Base-by-base conservation (phyloP, 192 early-diverging fungal species). In the Coemansia sp. region DNA sequence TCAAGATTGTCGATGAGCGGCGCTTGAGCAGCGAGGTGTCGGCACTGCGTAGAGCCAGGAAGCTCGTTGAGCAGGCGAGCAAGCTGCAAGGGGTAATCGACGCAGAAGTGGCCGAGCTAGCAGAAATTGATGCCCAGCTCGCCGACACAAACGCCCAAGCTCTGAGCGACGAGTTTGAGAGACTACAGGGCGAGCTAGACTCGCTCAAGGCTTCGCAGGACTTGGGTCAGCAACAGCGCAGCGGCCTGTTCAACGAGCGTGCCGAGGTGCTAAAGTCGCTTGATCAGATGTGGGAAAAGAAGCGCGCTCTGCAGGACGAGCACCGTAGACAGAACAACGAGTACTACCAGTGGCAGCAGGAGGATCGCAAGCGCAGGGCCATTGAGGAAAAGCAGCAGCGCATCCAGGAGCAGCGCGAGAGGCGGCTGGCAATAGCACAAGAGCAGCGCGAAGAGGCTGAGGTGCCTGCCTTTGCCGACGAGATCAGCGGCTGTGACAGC, bases 1-100 rank as follows among this genome's bases (percentile, higher is more conserved):
- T 92, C 41, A 87, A 90, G 66, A 76, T 98, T 64, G 85, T 91
- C 50, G 95, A 95, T 57, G 95, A 98, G 82, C 94, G 93, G 76
- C 87, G 87, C 25, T 48, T 83, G 67, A 56, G 48, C 43, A 65
- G 45, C 57, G 75, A 84, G 59, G 67, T 79, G 21, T 33, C 67
- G 20, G 55, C 56, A 10, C 65, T 76, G 62, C 65, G 63, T 38
- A 60, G 70, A 50, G 68, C 72, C 37, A 63, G 62, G 52, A 77
- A 85, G 79, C 86, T 91, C 43, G 86, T 95, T n/a, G 72, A 89
- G 52, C 93, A 95, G 71, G 90, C 93, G 59, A 91, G 86, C 38
- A 68, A 70, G n/a, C 79, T 94, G 70, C 93, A 95, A 73, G 88
- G 86, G 76, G 79, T 82, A 37, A 88, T 88, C 61, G 92, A 94